Conservation (phyloP, 305 asterid genomes). For the Fraxinus dipetala region DNA sequence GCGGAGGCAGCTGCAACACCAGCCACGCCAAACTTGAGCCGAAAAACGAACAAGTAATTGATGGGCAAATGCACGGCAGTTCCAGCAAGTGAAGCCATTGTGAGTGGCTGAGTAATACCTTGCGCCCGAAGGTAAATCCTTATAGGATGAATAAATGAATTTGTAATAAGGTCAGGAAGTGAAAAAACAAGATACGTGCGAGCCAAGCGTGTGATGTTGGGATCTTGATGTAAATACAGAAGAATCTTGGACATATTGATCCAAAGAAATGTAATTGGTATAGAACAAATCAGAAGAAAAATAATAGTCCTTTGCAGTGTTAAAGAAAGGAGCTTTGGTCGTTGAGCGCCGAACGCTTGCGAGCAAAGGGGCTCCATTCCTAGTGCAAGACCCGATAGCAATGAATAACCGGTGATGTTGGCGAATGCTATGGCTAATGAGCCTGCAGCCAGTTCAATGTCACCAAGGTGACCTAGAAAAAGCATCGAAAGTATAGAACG, state of each 20-base stretch:
- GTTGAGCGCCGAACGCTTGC: constrained; percentile 75
- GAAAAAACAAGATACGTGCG: constrained; percentile 60
- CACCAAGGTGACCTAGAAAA: constrained; percentile 70
- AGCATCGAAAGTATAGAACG: constrained; percentile 76
- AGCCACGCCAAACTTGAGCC: constrained; percentile 54
- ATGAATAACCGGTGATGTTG: constrained; percentile 70
- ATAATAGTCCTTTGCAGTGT: constrained; percentile 59
- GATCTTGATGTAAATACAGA: constrained; percentile 63
- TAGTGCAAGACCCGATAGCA: constrained; percentile 64
- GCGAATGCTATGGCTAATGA: constrained; percentile 80
- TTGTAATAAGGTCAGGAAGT: constrained; percentile 64
- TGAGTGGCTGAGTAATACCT: constrained; percentile 73
- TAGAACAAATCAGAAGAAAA: constrained; percentile 51
- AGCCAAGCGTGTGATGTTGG: constrained; percentile 51
- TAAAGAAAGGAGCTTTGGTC: constrained; percentile 55
- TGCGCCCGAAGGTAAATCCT: constrained; percentile 88
- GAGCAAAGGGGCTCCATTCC: constrained; percentile 91
- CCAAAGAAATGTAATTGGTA: constrained; percentile 65
- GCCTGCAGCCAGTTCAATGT: constrained; percentile 66
- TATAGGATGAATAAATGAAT: constrained; percentile 71
- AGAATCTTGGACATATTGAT: constrained; percentile 54
- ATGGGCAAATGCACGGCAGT: constrained; percentile 56
- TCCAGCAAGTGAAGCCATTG: constrained; percentile 56
- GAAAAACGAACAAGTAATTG: constrained; percentile 45
- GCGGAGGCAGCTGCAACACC: constrained; percentile 83